Evolutionary conservation across 2,329 filamentous ascomycete species (phyloP).

Genomic region (Aspergillus sp.): DNA sequence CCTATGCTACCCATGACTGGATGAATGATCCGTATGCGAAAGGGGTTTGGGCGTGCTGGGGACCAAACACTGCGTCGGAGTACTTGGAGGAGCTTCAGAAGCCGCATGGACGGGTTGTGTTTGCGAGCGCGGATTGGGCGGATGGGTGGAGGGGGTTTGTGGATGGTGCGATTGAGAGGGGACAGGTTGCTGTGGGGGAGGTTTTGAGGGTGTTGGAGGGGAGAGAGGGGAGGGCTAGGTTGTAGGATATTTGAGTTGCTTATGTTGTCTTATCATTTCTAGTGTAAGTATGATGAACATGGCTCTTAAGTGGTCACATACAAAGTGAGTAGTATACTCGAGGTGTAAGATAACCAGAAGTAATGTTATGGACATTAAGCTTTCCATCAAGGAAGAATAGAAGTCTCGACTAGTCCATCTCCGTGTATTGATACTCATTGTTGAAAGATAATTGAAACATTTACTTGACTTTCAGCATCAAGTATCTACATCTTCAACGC

Average conservation of each 20-base stretch:
- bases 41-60: conserved; percentile 29
- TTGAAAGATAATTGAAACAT: no score
- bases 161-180: conserved; percentile 39
- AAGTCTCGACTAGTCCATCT: no score
- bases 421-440: no score
- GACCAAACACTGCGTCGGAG: conserved; percentile 2
- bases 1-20: conserved; percentile 30
- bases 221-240: not conserved
- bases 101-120: conserved; percentile 29
- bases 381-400: no score
- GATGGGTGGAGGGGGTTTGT: conserved; percentile 37
- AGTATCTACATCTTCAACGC: no score
- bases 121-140: conserved; percentile 40
- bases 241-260: not conserved
- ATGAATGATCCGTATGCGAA: conserved; percentile 31
- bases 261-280: no score
- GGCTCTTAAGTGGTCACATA: no score
- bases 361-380: no score
- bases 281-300: no score
- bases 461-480: no score
- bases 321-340: no score
- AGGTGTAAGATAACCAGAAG: no score
- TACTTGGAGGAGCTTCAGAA: conserved; percentile 30
- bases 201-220: conserved; percentile 3
- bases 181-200: conserved; percentile 14